Evolutionary conservation across 1,284 basidiomycete genomes (phyloP), one percentile per base, ranked within the genome.

Genomic region (Ustilago crameri): DNA sequence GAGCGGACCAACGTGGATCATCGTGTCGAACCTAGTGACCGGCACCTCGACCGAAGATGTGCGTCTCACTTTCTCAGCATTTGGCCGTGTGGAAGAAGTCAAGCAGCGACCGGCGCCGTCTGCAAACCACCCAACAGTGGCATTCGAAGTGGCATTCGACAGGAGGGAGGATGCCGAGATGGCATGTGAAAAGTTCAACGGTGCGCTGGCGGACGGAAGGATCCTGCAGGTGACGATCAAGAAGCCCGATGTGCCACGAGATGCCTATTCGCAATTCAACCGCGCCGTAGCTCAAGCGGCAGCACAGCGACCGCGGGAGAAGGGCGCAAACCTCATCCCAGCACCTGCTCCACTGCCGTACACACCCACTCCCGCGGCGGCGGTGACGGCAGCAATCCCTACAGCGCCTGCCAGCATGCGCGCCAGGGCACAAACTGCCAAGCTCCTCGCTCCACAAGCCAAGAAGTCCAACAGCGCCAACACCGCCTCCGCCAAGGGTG

Each of bases 31-130:
- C 48, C 63, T 82, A 10, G 68, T 75, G 10, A 52, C 51, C 5
- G 81, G 81, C 17, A 82, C 81, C 14, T 74, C 75, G 40, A 70
- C 37, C 23, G 79, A 80, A 40, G 81, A 82, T 50, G 75, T 82
- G 8, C 59, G 68, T 49, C 62, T 78, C 43, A 82, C 80, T 4
- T 82, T 82, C 40, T 64, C 73, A 45, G 56, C 74, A 41, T 74
- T 81, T 40, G 80, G 80, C 9, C 54, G 57, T 9, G 60, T 82
- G 22, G 68, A 66, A 14, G 72, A 78, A 22, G 72, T 81, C 46
- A 72, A 65, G 40, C 67, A 66, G 46, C 75, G 75, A 38, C 61
- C 68, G 18, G 51, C 71, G 0, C 74, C 75, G 9, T 67, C 74
- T 3, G 53, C 65, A 32, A 77, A 72, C 57, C 72, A 82, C 27